Conservation (phyloP, 768 basidiomycete species). For the Fomitopsis pulvina region DNA sequence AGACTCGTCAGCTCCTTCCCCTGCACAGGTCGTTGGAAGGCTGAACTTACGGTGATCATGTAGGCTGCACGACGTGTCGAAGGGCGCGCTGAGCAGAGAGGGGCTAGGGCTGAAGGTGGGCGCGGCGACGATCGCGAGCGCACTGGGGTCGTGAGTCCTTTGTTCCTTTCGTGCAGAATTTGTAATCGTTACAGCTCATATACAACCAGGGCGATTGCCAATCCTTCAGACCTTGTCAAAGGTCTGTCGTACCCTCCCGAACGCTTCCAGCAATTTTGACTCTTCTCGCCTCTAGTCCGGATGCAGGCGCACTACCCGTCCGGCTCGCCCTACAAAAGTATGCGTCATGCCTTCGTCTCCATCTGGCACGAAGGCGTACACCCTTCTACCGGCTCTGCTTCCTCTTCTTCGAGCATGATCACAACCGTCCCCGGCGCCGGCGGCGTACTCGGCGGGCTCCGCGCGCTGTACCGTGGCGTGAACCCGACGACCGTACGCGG, state of each 20-base stretch:
- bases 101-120: conserved; percentile 28
- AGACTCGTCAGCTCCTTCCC: conserved; percentile 19
- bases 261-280: not conserved
- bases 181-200: not conserved
- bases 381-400: conserved; percentile 2
- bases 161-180: not conserved
- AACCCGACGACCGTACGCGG: conserved; percentile 29
- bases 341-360: conserved; percentile 25
- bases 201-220: conserved; percentile 28
- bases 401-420: too few species aligned
- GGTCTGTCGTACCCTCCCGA: conserved; percentile 11
- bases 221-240: conserved; percentile 31
- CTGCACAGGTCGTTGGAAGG: too few species aligned
- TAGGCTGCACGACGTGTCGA: conserved; percentile 19
- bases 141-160: conserved; percentile 25
- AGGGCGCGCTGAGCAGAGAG: conserved; percentile 23
- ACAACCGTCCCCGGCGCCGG: too few species aligned
- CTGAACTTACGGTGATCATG: too few species aligned
- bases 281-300: conserved; percentile 20
- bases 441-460: conserved; percentile 18
- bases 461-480: conserved; percentile 26
- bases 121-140: conserved; percentile 25
- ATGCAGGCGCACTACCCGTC: conserved; percentile 31
- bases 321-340: conserved; percentile 26
- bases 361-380: conserved; percentile 25